Conservation (phyloP, 495 filamentous ascomycete genomes). For the Neurospora discreta region DNA sequence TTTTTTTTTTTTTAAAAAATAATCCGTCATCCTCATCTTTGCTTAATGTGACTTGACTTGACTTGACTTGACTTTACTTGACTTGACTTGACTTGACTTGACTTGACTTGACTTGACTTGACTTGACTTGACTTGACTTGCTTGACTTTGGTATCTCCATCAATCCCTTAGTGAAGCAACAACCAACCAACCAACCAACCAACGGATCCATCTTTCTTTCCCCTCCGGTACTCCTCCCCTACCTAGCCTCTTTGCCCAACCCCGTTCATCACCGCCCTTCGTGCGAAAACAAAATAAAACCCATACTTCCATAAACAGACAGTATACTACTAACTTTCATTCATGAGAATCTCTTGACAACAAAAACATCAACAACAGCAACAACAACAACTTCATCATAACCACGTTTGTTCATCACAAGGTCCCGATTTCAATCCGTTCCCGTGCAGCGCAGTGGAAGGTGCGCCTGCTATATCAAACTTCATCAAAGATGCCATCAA, state of each 20-base stretch:
- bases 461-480: neutral
- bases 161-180: neutral
- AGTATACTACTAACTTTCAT: neutral
- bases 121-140: neutral
- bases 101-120: too few relatives aligned
- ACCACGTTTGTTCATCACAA: neutral
- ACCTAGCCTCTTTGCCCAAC: neutral
- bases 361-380: neutral
- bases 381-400: neutral
- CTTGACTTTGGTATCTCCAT: neutral
- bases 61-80: neutral
- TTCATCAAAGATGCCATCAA: neutral
- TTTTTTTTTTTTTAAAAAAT: too few relatives aligned
- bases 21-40: too few relatives aligned
- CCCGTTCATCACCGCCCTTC: neutral
- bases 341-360: neutral
- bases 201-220: neutral
- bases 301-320: neutral
- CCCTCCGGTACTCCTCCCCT: neutral
- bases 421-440: neutral
- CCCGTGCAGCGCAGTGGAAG: neutral
- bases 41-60: neutral
- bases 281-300: neutral
- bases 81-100: neutral
- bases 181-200: neutral